Conservation (phyloP, 768 basidiomycete genomes). For the Auricularia sp. region DNA sequence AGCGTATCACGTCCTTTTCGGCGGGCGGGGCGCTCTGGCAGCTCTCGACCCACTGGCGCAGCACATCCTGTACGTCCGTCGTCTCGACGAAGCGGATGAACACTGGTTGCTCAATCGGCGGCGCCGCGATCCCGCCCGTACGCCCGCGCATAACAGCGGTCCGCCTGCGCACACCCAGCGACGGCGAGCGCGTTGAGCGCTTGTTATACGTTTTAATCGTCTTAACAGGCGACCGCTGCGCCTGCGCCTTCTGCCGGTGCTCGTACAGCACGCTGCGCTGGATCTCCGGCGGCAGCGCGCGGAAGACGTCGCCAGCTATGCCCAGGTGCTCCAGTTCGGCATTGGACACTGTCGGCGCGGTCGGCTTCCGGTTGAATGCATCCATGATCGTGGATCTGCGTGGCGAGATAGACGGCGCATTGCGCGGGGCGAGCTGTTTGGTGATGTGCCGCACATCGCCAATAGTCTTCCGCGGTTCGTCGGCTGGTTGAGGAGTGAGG, state of each 20-base stretch:
- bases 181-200: slow-evolving; percentile 12
- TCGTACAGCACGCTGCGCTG: slow-evolving; percentile 66
- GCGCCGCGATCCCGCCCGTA: slow-evolving; percentile 24
- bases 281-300: slow-evolving; percentile 48
- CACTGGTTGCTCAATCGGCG: slow-evolving; percentile 44
- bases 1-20: slow-evolving; percentile 62
- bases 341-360: slow-evolving; percentile 37
- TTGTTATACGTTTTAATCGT: slow-evolving; percentile 7
- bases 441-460: slow-evolving; percentile 49
- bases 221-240: slow-evolving; percentile 6
- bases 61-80: slow-evolving; percentile 59
- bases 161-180: slow-evolving; percentile 11
- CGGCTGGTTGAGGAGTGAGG: slow-evolving; percentile 7
- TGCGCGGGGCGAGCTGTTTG: slow-evolving; percentile 51
- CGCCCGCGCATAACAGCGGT: not conserved
- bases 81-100: slow-evolving; percentile 51
- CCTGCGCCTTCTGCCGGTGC: slow-evolving; percentile 12
- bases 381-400: slow-evolving; percentile 30
- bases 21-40: slow-evolving; percentile 57
- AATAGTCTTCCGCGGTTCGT: slow-evolving; percentile 22
- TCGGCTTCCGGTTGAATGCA: slow-evolving; percentile 21
- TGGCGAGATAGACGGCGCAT: slow-evolving; percentile 29
- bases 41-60: slow-evolving; percentile 67
- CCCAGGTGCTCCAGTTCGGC: slow-evolving; percentile 52
- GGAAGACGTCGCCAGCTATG: slow-evolving; percentile 68